These are phyloP conservation scores for Petasospora fabianii DNA, from an alignment of 1,139 yeast species.

Conservation along the genomic window DNA sequence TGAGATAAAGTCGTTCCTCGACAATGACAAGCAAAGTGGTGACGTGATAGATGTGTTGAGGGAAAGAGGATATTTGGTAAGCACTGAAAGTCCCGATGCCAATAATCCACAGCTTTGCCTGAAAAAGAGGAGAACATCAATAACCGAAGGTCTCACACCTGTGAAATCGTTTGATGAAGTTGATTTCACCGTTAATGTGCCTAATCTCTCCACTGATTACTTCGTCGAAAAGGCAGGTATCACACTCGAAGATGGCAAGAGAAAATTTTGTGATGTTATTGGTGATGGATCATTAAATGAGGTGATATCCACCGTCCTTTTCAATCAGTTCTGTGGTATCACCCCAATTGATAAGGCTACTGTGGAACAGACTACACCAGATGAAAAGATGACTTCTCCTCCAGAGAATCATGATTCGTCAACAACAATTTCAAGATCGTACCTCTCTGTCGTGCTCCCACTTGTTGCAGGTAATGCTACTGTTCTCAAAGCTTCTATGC, in stretches of 20 bases:
- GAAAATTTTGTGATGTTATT: conserved; percentile 10
- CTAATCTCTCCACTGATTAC: conserved; percentile 5
- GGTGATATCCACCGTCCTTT: conserved; percentile 8
- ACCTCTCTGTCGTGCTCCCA: conserved; percentile 10
- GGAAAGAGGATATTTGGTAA: conserved; percentile 10
- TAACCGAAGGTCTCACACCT: background rate
- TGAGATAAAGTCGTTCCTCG: conserved; percentile 11
- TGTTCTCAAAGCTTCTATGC: conserved; percentile 11
- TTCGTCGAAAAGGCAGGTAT: conserved; percentile 15
- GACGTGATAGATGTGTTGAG: conserved; percentile 11
- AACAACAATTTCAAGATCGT: conserved; percentile 2
- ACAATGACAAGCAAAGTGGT: conserved; percentile 8
- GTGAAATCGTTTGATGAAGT: conserved; percentile 2
- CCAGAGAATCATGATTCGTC: background rate
- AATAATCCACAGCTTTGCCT: background rate
- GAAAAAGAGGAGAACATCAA: background rate
- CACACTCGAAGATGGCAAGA: conserved; percentile 7
- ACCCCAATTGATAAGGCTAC: conserved; percentile 5
- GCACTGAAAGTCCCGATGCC: background rate
- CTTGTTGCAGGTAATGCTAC: conserved; percentile 15
- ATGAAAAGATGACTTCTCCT: conserved; percentile 6
- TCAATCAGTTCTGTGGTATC: conserved; percentile 12
- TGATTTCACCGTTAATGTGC: conserved; percentile 7
- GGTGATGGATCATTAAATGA: conserved; percentile 11
- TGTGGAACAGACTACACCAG: conserved; percentile 2